Percentiles rank a stretch among this genome's conserved stretches.
Conservation (phyloP, 2,329 filamentous ascomycete genomes). For the Neopestalotiopsis rosae region DNA sequence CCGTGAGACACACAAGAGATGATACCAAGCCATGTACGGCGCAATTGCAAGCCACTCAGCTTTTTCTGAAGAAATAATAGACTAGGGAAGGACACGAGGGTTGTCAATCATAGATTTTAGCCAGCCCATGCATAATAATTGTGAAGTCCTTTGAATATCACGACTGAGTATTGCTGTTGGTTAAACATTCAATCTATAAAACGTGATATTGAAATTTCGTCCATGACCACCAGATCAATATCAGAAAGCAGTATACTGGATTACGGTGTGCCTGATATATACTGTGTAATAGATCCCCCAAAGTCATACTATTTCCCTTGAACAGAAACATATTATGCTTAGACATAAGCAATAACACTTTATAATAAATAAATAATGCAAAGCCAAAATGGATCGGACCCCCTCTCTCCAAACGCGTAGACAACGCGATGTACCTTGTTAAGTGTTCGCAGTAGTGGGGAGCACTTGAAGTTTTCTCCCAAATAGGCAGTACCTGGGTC, state of each 20-base stretch:
- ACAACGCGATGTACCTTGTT: neutral
- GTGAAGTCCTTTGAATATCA: neutral
- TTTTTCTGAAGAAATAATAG: neutral
- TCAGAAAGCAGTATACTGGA: no score
- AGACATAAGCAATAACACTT: neutral
- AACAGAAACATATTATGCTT: neutral
- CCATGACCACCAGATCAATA: no score
- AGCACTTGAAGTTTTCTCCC: neutral
- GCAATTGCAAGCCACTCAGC: neutral
- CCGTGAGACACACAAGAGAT: neutral
- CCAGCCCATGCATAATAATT: neutral
- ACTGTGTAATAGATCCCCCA: no score
- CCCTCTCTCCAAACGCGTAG: neutral
- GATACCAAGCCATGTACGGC: conserved; percentile 9
- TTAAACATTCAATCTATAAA: no score
- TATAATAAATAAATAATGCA: neutral
- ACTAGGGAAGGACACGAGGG: neutral
- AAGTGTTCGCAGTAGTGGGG: no score
- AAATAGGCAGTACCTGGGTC: neutral
- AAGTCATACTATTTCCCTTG: no score
- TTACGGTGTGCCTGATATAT: no score
- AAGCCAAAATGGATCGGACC: neutral
- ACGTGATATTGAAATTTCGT: no score
- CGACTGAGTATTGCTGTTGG: no score
- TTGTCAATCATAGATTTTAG: neutral